Percentiles rank a stretch among this genome's conserved stretches.
These are phyloP conservation scores for Jasminum sambac DNA, from an alignment of 257 asterid species.

Conservation along the genomic window DNA sequence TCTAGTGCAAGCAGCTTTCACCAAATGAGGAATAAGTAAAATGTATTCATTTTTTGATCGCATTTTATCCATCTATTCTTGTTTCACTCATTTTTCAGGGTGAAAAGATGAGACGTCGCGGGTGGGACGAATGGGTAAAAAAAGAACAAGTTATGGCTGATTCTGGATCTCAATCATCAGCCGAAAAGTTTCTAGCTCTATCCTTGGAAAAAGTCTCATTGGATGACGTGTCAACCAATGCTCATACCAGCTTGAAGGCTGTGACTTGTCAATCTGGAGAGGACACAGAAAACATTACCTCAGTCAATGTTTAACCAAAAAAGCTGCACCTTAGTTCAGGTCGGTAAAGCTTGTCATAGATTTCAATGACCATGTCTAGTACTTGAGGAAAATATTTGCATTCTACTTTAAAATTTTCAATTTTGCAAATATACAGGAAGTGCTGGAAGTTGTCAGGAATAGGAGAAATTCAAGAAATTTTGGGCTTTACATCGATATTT, in stretches of 20 bases:
- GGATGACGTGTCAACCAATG: conserved; percentile 15
- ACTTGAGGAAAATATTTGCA: background rate
- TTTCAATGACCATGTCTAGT: background rate
- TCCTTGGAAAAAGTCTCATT: conserved; percentile 26
- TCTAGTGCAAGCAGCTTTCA: no score
- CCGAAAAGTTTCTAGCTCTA: conserved; percentile 14
- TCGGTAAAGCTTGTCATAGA: background rate
- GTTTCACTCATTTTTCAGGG: conserved; percentile 20
- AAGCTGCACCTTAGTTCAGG: background rate
- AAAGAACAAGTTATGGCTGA: conserved; percentile 14
- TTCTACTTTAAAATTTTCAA: background rate
- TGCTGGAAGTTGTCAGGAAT: background rate
- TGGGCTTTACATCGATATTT: background rate
- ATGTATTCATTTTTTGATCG: background rate
- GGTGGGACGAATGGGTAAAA: conserved; percentile 38
- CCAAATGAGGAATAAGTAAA: no score
- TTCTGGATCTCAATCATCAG: conserved; percentile 23
- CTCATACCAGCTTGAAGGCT: background rate
- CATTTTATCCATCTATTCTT: background rate
- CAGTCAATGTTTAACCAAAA: conserved; percentile 7
- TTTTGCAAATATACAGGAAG: background rate
- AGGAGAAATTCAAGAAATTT: background rate
- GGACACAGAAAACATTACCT: conserved; percentile 13
- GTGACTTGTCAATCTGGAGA: conserved; percentile 21
- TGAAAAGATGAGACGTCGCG: conserved; percentile 41